Evolutionary conservation across 805 yeast genomes (phyloP).

Genomic region (Starmerella stellata): DNA sequence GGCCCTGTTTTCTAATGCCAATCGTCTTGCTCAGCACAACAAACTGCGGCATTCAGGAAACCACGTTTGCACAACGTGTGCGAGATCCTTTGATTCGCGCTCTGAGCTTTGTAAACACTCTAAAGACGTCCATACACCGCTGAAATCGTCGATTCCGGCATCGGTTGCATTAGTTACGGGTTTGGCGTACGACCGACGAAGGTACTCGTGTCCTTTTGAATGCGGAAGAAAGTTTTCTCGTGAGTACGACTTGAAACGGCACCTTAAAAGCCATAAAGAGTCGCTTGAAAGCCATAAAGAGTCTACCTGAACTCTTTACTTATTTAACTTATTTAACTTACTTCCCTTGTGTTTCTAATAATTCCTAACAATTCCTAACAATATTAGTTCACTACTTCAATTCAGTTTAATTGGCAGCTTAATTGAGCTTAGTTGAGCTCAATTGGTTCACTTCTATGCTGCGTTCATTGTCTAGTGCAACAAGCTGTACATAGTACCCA

Average conservation of each 20-base stretch:
- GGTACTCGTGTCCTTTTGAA: constrained; percentile 20
- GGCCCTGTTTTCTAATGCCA: constrained; percentile 44
- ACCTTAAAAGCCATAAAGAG: too few relatives aligned
- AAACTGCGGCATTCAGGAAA: constrained; percentile 38
- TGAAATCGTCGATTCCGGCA: constrained; percentile 5
- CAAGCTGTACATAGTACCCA: too few relatives aligned
- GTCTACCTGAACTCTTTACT: too few relatives aligned
- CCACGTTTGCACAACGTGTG: constrained; percentile 20
- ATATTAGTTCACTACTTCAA: too few relatives aligned
- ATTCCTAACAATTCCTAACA: too few relatives aligned
- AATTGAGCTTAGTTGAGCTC: too few relatives aligned
- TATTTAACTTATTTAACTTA: too few relatives aligned
- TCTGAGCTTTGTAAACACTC: constrained; percentile 2
- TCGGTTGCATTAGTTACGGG: constrained; percentile 25
- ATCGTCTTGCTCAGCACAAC: constrained; percentile 47
- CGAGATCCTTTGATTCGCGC: constrained; percentile 11
- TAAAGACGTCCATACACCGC: constrained; percentile 1
- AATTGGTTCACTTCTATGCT: too few relatives aligned
- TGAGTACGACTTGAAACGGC: constrained; percentile 26
- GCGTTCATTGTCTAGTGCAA: too few relatives aligned
- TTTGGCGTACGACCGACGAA: constrained; percentile 21
- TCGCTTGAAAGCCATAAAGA: too few relatives aligned
- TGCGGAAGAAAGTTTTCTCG: constrained; percentile 24
- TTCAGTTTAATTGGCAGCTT: too few relatives aligned
- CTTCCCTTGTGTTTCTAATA: too few relatives aligned